Base-by-base conservation (phyloP, 2,329 filamentous ascomycete species). In the Grosmannia clavigera region DNA sequence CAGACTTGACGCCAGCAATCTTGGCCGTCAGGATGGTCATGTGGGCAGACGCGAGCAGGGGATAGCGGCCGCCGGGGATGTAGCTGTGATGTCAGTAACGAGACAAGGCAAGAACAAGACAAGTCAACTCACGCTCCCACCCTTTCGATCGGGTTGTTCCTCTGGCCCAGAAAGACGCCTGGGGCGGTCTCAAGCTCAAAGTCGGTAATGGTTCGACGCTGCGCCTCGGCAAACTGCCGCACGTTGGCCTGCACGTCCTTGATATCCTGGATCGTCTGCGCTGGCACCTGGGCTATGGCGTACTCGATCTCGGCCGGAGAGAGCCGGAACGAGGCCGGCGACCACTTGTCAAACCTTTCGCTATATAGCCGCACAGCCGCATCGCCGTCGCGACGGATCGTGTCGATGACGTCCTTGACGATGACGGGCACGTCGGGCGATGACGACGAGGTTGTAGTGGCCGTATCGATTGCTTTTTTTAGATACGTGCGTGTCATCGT, bases 11-110 rank as follows among this genome's bases (percentile, higher is more conserved):
- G 2, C 79, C 79, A 5, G 79, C 78, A 5, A 76, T 75, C 64
- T 81, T 81, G 27, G 78, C 78, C 0, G 78, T 81, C 5, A 80
- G 66, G 55, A 81, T 79, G 2, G 78, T 81, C 79, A 81, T 81
- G 65, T 81, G 79, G 2, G 77, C 76, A 9, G 74, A 78, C 1
- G 78, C 79, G 3, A 81, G 74, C 3, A 81, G 71, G 0, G 78
- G 76, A 61, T 81, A 81, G 7, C 78, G 72, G 3, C 78, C 78
- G 5, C 77, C 78, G 1, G 78, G 78, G 50, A 80, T 78, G 54
- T 61, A 61, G 2, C 58, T 60, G 33, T 35, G 6, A 10, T 27
- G 10, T 46, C 14, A 7, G 16, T 6, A 19, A 38, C 14, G 10
- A 33, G 16, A 40, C 43, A 19, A 16, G 19, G n/a, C 43, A n/a